phyloP scores from a whole-genome alignment of 805 yeast genomes.

The Komagataella kurtzmanii region DNA sequence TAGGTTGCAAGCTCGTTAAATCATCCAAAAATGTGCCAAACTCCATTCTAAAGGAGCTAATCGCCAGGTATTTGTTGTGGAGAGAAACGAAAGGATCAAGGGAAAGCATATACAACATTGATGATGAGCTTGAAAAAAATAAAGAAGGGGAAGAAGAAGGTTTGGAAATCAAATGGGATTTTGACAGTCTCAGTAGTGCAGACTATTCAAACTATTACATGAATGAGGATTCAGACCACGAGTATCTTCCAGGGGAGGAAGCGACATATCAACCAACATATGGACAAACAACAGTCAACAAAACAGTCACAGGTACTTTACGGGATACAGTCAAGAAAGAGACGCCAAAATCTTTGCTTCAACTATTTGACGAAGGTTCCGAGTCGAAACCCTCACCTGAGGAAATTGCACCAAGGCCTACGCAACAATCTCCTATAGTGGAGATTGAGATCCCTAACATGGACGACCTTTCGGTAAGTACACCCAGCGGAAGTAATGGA shows the following conservation, averaged over 20 bases:
- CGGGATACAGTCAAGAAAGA: constrained; percentile 21
- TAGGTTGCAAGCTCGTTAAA: constrained; percentile 61
- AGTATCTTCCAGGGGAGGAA: constrained; percentile 1
- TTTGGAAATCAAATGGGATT: constrained; percentile 70
- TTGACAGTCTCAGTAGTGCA: constrained; percentile 64
- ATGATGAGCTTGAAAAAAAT: constrained; percentile 8
- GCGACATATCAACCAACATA: constrained; percentile 6
- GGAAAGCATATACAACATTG: constrained; percentile 27
- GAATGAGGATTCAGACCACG: not conserved
- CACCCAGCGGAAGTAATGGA: constrained; percentile 1
- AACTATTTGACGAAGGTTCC: constrained; percentile 48
- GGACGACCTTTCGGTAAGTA: constrained; percentile 25
- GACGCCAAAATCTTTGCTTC: constrained; percentile 62
- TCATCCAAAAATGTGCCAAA: constrained; percentile 49
- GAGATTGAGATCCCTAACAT: constrained; percentile 61
- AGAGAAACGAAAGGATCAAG: constrained; percentile 52
- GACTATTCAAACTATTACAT: constrained; percentile 35
- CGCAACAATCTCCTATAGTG: constrained; percentile 40
- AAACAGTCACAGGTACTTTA: constrained; percentile 1
- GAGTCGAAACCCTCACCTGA: constrained; percentile 12
- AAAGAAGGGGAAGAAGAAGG: constrained; percentile 9
- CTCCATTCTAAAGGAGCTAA: constrained; percentile 51
- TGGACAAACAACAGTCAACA: not conserved
- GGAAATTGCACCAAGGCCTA: constrained; percentile 2
- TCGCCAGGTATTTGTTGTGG: constrained; percentile 61